Base-by-base conservation (phyloP, 2,329 filamentous ascomycete genomes). In the Apiospora sp. region DNA sequence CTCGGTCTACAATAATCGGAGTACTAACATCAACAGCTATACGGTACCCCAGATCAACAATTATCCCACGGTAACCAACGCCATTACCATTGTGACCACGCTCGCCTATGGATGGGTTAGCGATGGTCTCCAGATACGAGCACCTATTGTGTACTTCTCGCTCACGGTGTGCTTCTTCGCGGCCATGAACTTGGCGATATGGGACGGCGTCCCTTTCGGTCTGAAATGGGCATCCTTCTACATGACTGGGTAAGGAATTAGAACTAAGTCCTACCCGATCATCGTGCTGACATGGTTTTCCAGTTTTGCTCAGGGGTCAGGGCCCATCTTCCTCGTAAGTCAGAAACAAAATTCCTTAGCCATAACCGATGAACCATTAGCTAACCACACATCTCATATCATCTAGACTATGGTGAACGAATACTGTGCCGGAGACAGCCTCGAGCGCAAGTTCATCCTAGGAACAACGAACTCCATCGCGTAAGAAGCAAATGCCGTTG, bases 11-110 rank as follows among this genome's bases (percentile, higher is more conserved):
- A n/a, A n/a, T n/a, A n/a, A n/a, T n/a, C n/a, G n/a, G n/a, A n/a
- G n/a, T n/a, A n/a, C n/a, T n/a, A n/a, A n/a, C n/a, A n/a, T n/a
- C n/a, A n/a, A n/a, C n/a, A n/a, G n/a, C n/a, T n/a, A n/a, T n/a
- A n/a, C n/a, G n/a, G 75, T 80, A 1, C 73, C 79, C 0, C 72
- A 81, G 22, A 80, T 82, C 64, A 81, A 82, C 73, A 79, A 76
- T 0, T 80, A 78, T 41, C 78, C 78, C 0, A 80, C 79, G 0
- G 77, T 75, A 6, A 77, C 72, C n/a, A 78, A 78, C 46, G 78
- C 78, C 3, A 69, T 78, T 19, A 77, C 76, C 1, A 78, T 78
- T 34, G 69, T 80, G 1, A 78, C 76, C 2, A 79, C 77, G 0
- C 75, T 80, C 12, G 58, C 69, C 13, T 80, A 80, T 49, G 79